Conservation (phyloP, 352 stramenopile species). For the Phytophthora megakarya region DNA sequence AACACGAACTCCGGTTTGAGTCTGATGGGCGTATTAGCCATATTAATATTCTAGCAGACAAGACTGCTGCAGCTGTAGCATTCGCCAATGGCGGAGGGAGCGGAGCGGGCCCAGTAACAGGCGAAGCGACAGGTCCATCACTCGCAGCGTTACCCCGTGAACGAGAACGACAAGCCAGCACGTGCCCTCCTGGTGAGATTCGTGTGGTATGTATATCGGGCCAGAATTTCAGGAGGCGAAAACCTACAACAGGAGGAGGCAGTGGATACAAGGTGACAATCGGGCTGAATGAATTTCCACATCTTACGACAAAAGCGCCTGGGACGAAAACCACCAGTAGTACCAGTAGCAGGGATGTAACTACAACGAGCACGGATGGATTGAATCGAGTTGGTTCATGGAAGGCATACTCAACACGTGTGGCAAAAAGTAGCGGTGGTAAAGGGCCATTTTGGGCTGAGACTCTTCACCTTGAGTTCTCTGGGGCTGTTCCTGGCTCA, state of each 20-base stretch:
- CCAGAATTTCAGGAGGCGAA: conserved; percentile 42
- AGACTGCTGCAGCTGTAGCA: conserved; percentile 74
- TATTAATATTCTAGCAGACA: conserved; percentile 87
- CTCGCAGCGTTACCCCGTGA: conserved; percentile 69
- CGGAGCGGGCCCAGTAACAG: conserved; percentile 38
- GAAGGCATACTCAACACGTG: conserved; percentile 68
- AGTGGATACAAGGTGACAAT: conserved; percentile 70
- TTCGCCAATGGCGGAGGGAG: conserved; percentile 56
- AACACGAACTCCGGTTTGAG: conserved; percentile 83
- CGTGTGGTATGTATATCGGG: conserved; percentile 82
- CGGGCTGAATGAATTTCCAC: conserved; percentile 75
- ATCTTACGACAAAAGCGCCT: conserved; percentile 56
- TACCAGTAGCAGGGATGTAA: conserved; percentile 28
- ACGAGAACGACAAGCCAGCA: conserved; percentile 57
- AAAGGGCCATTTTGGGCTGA: conserved; percentile 78
- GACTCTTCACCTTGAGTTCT: conserved; percentile 77
- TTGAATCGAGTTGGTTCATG: conserved; percentile 56
- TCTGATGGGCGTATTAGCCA: conserved; percentile 80
- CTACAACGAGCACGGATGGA: conserved; percentile 40
- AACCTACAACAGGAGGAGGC: conserved; percentile 48
- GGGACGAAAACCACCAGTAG: conserved; percentile 16
- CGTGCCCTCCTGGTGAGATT: conserved; percentile 79
- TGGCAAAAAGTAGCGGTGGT: conserved; percentile 57
- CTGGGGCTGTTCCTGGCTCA: conserved; percentile 74
- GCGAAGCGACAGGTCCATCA: conserved; percentile 44